Conservation (phyloP, 495 filamentous ascomycete species). For the Endocarpon pusillum region DNA sequence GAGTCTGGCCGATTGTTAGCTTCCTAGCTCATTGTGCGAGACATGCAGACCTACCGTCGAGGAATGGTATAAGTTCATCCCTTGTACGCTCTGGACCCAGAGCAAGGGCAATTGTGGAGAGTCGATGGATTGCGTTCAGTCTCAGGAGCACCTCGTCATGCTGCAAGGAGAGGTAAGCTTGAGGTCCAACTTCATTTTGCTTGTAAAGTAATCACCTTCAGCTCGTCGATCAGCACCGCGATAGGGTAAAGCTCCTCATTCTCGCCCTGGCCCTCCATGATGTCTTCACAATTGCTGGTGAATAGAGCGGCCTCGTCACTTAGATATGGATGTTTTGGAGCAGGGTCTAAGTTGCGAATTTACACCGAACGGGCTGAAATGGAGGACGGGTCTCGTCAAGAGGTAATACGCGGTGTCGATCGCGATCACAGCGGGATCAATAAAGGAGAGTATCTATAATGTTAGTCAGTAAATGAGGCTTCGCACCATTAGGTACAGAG, state of each 20-base stretch:
- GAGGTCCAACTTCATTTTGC: background rate
- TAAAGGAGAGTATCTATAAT: too few species aligned
- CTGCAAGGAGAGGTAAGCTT: conserved; percentile 29
- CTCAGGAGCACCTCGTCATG: conserved; percentile 96
- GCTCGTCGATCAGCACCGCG: conserved; percentile 96
- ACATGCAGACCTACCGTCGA: conserved; percentile 56
- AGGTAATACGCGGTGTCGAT: too few species aligned
- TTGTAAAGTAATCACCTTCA: conserved; percentile 57
- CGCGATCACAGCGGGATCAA: too few species aligned
- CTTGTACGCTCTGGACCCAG: conserved; percentile 87
- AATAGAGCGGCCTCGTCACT: too few species aligned
- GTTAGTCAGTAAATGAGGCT: too few species aligned
- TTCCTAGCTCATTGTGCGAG: background rate
- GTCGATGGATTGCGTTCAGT: conserved; percentile 92
- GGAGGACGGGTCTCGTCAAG: conserved; percentile 21
- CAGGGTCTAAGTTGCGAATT: conserved; percentile 10
- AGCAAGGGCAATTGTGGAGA: conserved; percentile 93
- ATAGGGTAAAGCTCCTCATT: conserved; percentile 98
- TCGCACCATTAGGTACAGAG: too few species aligned
- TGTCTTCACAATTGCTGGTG: too few species aligned
- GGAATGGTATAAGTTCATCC: conserved; percentile 94
- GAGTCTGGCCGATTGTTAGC: conserved; percentile 46
- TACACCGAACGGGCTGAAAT: conserved; percentile 14
- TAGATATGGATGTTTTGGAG: conserved; percentile 16
- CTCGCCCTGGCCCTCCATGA: conserved; percentile 55